These are phyloP conservation scores for Mariannaea sp. DNA, from an alignment of 2,329 filamentous ascomycete genomes.

Conservation along the genomic window DNA sequence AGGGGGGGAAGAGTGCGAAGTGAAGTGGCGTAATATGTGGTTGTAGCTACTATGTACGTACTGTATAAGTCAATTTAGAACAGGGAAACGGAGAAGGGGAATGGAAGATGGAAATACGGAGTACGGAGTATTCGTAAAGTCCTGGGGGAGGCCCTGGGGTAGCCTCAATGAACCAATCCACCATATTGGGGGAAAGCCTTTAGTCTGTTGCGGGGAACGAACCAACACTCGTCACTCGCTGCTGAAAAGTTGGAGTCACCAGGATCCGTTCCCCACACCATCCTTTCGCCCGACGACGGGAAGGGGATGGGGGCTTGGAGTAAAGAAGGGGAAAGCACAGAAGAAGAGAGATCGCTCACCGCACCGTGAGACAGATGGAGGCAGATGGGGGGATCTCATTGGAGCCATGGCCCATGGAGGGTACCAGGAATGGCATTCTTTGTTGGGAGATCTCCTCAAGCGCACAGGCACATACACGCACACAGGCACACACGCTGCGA, in stretches of 20 bases:
- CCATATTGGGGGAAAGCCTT: neutral
- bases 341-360: slow-evolving; percentile 5
- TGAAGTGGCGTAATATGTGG: no score
- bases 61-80: no score
- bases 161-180: slow-evolving; percentile 13
- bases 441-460: slow-evolving; percentile 12
- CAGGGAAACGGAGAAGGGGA: no score
- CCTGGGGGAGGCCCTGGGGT: no score
- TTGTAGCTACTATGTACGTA: no score
- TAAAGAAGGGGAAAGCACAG: neutral
- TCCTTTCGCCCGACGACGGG: slow-evolving; percentile 33
- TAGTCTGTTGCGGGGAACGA: slow-evolving; percentile 31
- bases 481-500: no score
- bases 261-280: slow-evolving; percentile 36
- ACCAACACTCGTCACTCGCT: no score
- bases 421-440: slow-evolving; percentile 9
- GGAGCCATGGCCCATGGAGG: slow-evolving; percentile 13
- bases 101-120: no score
- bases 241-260: slow-evolving; percentile 31
- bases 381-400: slow-evolving; percentile 13
- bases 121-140: no score
- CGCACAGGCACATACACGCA: neutral
- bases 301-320: neutral
- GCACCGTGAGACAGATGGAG: slow-evolving; percentile 25
- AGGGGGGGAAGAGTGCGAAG: no score